Conservation (phyloP, 257 asterid genomes). For the Lavandula angustifolia region DNA sequence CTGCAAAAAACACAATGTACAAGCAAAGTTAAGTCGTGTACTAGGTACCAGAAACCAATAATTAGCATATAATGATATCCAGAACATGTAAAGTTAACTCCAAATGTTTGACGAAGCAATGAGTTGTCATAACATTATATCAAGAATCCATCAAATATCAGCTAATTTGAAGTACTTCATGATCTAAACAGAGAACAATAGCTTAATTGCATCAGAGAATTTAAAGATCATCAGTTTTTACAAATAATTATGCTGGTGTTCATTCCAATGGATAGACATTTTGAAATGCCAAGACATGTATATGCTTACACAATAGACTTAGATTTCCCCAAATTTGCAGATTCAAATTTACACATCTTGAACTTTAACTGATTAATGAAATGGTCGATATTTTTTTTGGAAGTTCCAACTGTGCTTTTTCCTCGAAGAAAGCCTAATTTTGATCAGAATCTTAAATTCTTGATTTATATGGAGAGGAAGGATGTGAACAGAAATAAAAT, state of each 20-base stretch:
- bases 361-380: constrained; percentile 1
- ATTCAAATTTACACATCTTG: not conserved
- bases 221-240: not conserved
- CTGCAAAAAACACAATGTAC: constrained; percentile 45
- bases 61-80: constrained; percentile 5
- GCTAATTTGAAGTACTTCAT: not conserved
- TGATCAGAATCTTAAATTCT: constrained; percentile 8
- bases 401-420: constrained; percentile 1
- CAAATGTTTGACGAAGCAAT: not conserved
- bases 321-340: not conserved
- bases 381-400: not conserved
- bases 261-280: not conserved
- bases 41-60: not conserved
- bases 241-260: not conserved
- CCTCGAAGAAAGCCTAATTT: not conserved
- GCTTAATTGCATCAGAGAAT: not conserved
- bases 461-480: not conserved
- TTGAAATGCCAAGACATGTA: not conserved
- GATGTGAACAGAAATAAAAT: not conserved
- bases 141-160: not conserved
- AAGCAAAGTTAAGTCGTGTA: constrained; percentile 1
- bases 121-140: not conserved
- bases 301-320: not conserved
- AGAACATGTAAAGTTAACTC: not conserved
- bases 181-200: not conserved